These are phyloP conservation scores for Musa beccarii DNA, from an alignment of 176 grass and related monocot species.

Conservation along the genomic window DNA sequence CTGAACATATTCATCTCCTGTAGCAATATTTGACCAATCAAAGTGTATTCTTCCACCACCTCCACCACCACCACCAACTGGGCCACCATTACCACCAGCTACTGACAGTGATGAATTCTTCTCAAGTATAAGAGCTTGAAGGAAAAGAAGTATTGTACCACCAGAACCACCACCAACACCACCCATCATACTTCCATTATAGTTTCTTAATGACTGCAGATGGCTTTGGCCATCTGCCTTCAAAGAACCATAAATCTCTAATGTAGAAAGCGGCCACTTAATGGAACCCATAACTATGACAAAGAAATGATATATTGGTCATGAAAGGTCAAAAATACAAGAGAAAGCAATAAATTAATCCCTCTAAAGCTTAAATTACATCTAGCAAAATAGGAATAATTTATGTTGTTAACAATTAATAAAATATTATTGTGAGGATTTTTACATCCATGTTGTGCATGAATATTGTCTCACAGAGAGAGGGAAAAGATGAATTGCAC, in stretches of 20 bases:
- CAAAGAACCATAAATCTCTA: slow-evolving; percentile 63
- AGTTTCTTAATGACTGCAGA: slow-evolving; percentile 26
- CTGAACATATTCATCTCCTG: slow-evolving; percentile 89
- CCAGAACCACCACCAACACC: slow-evolving; percentile 87
- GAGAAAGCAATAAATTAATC: not conserved
- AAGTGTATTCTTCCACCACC: slow-evolving; percentile 93
- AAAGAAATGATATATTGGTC: slow-evolving; percentile 14
- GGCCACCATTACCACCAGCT: slow-evolving; percentile 69
- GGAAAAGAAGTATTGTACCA: slow-evolving; percentile 85
- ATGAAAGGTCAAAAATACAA: slow-evolving; percentile 1
- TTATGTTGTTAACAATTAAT: too few relatives aligned
- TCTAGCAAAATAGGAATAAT: not conserved
- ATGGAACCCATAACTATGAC: slow-evolving; percentile 80
- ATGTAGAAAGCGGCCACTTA: slow-evolving; percentile 87
- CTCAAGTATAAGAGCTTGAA: slow-evolving; percentile 60
- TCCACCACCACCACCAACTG: slow-evolving; percentile 71
- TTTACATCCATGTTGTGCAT: not conserved
- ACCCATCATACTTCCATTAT: slow-evolving; percentile 56
- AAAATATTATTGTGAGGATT: too few relatives aligned
- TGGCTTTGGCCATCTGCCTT: slow-evolving; percentile 65
- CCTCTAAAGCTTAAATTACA: not conserved
- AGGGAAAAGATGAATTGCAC: not conserved
- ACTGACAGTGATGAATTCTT: slow-evolving; percentile 72
- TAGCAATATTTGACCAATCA: slow-evolving; percentile 90
- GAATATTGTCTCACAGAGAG: not conserved